phyloP scores from a whole-genome alignment of 1,284 basidiomycete genomes.

The Trichosporon sp. region DNA sequence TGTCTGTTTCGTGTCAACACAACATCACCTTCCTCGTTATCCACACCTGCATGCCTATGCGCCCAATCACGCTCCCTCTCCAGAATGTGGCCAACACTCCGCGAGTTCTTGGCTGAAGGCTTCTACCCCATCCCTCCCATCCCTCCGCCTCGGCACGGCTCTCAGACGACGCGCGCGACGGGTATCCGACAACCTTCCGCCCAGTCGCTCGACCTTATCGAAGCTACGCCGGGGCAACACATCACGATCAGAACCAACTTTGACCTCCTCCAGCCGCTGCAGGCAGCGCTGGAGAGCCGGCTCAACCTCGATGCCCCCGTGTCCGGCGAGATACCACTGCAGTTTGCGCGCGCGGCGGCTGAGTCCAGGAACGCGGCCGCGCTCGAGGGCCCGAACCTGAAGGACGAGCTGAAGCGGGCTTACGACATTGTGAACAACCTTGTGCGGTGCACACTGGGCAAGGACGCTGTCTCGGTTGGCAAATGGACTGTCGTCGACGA shows the following conservation, averaged over 20 bases:
- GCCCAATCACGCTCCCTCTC: neutral
- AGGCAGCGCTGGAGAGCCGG: neutral
- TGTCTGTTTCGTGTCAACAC: neutral
- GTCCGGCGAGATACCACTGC: conserved; percentile 9
- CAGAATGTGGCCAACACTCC: conserved; percentile 15
- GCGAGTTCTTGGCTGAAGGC: conserved; percentile 20
- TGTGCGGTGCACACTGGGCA: neutral
- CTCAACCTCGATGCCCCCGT: conserved; percentile 11
- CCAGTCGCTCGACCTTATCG: neutral
- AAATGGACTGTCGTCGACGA: conserved; percentile 1
- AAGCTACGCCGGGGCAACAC: conserved; percentile 10
- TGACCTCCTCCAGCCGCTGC: neutral
- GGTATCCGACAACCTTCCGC: conserved; percentile 3
- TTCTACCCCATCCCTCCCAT: conserved; percentile 21
- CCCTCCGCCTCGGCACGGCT: neutral
- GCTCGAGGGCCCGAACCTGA: neutral
- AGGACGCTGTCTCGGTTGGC: neutral
- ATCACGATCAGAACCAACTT: neutral
- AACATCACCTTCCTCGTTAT: neutral
- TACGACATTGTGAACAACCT: conserved; percentile 18
- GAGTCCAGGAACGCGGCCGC: neutral
- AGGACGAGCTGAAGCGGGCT: neutral
- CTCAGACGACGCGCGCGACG: neutral
- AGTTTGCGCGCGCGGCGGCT: conserved; percentile 1
- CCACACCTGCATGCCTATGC: neutral